These are phyloP conservation scores for Apodospora peruviana DNA, from an alignment of 495 filamentous ascomycete species.

Conservation along the genomic window DNA sequence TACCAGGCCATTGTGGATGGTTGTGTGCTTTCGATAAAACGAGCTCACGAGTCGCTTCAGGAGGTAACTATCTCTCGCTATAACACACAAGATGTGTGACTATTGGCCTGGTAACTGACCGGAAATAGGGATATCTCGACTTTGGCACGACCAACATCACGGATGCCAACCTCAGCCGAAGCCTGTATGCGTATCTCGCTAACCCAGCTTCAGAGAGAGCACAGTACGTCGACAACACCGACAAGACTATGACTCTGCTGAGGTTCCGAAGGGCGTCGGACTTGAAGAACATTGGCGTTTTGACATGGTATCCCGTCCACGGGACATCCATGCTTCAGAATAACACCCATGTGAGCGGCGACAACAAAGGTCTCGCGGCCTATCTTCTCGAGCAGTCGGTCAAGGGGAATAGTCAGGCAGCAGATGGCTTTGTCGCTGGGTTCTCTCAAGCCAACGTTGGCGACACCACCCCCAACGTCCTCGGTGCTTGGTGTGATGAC, in stretches of 20 bases:
- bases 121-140: conserved; percentile 39
- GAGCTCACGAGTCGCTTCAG: conserved; percentile 72
- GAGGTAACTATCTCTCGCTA: conserved; percentile 39
- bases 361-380: conserved; percentile 93
- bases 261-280: conserved; percentile 61
- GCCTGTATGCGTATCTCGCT: conserved; percentile 79
- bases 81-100: no score
- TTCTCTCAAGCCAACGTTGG: conserved; percentile 95
- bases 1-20: conserved; percentile 91
- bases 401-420: conserved; percentile 34
- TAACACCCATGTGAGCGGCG: conserved; percentile 87
- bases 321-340: conserved; percentile 89
- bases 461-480: conserved; percentile 83
- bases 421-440: conserved; percentile 70
- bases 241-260: conserved; percentile 82
- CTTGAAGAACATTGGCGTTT: conserved; percentile 63
- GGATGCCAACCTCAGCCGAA: conserved; percentile 82
- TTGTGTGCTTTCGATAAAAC: conserved; percentile 70
- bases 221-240: conserved; percentile 63
- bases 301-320: conserved; percentile 92
- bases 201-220: conserved; percentile 79
- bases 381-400: conserved; percentile 76
- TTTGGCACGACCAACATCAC: conserved; percentile 40
- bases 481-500: conserved; percentile 79
- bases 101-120: no score